Percentiles rank a stretch among this genome's conserved stretches.
phyloP scores from a whole-genome alignment of 1,284 basidiomycete genomes.

The Waitea zeae region DNA sequence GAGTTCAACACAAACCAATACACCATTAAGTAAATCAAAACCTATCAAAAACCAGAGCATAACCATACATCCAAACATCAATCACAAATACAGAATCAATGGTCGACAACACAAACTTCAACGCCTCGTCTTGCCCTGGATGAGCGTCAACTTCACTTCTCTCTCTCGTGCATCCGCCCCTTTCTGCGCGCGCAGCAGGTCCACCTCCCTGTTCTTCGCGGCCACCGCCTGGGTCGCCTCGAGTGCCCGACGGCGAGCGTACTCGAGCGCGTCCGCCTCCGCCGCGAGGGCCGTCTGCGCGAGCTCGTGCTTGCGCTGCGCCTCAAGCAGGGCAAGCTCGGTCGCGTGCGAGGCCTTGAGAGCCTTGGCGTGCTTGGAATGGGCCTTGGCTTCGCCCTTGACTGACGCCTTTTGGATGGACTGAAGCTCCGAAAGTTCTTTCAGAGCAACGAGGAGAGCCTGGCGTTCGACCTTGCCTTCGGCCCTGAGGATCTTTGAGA shows the following conservation, averaged over 20 bases:
- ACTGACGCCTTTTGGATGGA: conserved; percentile 31
- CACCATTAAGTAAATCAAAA: no score
- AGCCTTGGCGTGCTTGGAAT: conserved; percentile 22
- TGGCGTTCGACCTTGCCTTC: conserved; percentile 35
- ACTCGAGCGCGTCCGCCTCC: conserved; percentile 26
- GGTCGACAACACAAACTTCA: no score
- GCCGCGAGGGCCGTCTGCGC: conserved; percentile 24
- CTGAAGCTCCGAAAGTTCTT: conserved; percentile 34
- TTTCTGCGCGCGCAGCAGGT: conserved; percentile 26
- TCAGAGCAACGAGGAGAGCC: conserved; percentile 24
- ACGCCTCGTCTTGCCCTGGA: conserved; percentile 1
- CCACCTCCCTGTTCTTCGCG: conserved; percentile 35
- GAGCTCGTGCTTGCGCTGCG: conserved; percentile 27
- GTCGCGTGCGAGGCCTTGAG: conserved; percentile 25
- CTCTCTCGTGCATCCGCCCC: conserved; percentile 24
- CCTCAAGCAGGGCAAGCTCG: conserved; percentile 27
- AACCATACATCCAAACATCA: no score
- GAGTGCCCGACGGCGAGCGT: conserved; percentile 21
- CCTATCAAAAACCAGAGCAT: no score
- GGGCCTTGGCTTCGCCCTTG: conserved; percentile 31
- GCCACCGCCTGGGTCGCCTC: conserved; percentile 30
- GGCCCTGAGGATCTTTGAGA: conserved; percentile 33
- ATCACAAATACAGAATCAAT: no score
- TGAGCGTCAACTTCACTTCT: background rate
- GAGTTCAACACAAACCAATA: no score